phyloP scores from a whole-genome alignment of 495 filamentous ascomycete genomes.

The Daldinia caldariorum region DNA sequence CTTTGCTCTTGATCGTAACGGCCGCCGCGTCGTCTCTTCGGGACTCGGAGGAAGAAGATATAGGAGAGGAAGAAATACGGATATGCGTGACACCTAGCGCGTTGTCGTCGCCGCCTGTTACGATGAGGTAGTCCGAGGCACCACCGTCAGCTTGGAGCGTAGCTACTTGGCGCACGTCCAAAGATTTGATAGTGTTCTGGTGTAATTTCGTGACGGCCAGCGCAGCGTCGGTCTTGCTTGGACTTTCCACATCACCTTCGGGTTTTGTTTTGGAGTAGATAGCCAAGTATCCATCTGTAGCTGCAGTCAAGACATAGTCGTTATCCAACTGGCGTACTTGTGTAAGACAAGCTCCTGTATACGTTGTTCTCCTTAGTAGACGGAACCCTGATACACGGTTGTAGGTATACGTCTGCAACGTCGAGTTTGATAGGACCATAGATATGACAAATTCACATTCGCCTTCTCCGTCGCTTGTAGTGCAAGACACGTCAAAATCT shows the following conservation, averaged over 20 bases:
- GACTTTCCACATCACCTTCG: background rate
- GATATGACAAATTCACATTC: constrained; percentile 62
- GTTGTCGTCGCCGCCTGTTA: constrained; percentile 89
- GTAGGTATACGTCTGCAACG: constrained; percentile 72
- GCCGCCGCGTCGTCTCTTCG: background rate
- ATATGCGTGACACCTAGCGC: constrained; percentile 68
- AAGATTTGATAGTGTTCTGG: constrained; percentile 77
- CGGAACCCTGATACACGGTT: constrained; percentile 59
- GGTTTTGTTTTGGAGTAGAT: constrained; percentile 48
- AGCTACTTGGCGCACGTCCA: constrained; percentile 52
- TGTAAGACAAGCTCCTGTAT: constrained; percentile 83
- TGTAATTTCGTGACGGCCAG: constrained; percentile 64
- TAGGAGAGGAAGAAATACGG: constrained; percentile 36
- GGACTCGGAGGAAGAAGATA: background rate
- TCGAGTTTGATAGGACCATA: constrained; percentile 82
- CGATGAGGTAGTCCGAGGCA: constrained; percentile 56
- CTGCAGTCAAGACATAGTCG: constrained; percentile 61
- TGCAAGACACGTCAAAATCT: constrained; percentile 66
- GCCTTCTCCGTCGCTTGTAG: background rate
- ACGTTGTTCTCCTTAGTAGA: constrained; percentile 66
- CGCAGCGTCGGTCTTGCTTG: background rate
- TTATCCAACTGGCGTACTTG: constrained; percentile 65
- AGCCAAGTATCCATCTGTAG: constrained; percentile 58
- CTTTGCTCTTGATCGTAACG: constrained; percentile 50
- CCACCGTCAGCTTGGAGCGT: constrained; percentile 14